Percentiles rank a stretch among this genome's conserved stretches.
phyloP scores from a whole-genome alignment of 345 rosid species.

The Clarkia xantiana region DNA sequence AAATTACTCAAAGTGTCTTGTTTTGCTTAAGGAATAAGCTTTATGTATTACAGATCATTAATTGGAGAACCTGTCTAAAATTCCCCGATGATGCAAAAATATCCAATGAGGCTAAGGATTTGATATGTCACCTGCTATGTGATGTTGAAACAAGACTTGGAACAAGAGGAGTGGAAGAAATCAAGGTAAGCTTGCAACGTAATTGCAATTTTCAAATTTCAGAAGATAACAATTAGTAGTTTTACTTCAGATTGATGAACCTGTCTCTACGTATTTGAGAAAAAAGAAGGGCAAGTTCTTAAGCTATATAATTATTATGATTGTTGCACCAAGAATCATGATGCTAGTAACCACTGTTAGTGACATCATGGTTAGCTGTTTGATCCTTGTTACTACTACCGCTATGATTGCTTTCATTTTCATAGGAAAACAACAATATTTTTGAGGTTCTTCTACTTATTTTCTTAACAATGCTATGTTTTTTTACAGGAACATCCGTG shows the following conservation, averaged over 20 bases:
- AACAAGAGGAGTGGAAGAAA: slow-evolving; percentile 76
- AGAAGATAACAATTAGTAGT: neutral
- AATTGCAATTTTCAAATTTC: neutral
- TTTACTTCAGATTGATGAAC: neutral
- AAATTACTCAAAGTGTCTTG: neutral
- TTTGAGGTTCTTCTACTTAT: neutral
- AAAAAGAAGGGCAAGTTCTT: neutral
- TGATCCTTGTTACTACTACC: neutral
- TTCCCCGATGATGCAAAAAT: slow-evolving; percentile 88
- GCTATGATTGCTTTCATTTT: neutral
- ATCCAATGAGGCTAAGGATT: slow-evolving; percentile 74
- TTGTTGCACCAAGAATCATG: no score
- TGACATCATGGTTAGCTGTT: no score
- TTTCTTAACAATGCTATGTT: neutral
- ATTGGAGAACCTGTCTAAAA: slow-evolving; percentile 87
- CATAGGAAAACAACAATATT: neutral
- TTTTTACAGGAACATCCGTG: slow-evolving; percentile 65
- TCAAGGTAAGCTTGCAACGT: slow-evolving; percentile 35
- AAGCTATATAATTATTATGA: neutral
- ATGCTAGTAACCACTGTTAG: no score
- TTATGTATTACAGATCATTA: slow-evolving; percentile 49
- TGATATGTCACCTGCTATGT: slow-evolving; percentile 80
- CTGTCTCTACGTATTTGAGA: no score
- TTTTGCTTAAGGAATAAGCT: slow-evolving; percentile 12
- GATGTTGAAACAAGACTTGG: slow-evolving; percentile 87